Evolutionary conservation across 495 filamentous ascomycete species (phyloP).

Genomic region (Xylona heveae): DNA sequence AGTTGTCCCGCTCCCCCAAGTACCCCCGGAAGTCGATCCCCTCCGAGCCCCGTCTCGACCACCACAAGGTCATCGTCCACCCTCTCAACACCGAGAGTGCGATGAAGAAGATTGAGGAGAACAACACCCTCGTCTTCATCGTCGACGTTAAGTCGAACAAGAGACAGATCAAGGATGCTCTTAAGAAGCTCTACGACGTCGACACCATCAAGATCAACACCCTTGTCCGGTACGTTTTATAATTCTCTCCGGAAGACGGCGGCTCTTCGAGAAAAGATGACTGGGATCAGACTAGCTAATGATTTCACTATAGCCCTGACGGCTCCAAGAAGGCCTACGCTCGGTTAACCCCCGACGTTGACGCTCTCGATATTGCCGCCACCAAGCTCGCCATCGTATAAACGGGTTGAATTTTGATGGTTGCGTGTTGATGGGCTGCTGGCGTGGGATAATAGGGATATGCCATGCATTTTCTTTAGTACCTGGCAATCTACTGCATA

Average conservation of each 20-base stretch:
- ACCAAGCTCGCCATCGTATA: conserved; percentile 98
- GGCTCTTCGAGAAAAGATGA: background rate
- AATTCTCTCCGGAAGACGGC: background rate
- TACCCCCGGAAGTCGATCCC: conserved; percentile 92
- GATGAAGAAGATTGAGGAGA: conserved; percentile 99
- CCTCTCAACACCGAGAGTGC: conserved; percentile 93
- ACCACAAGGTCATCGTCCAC: conserved; percentile 60
- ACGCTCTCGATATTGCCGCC: conserved; percentile 96
- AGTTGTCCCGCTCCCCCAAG: conserved; percentile 76
- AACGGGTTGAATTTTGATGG: conserved; percentile 8
- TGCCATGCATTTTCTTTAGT: too few species aligned
- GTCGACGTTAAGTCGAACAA: conserved; percentile 98
- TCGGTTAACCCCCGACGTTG: conserved; percentile 83
- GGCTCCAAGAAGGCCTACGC: conserved; percentile 97
- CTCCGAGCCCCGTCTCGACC: conserved; percentile 75
- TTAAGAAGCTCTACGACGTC: conserved; percentile 99
- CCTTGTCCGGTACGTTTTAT: conserved; percentile 58
- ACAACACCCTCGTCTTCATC: conserved; percentile 98
- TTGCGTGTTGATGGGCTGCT: background rate
- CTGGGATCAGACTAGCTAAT: conserved; percentile 4
- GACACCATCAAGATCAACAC: conserved; percentile 98
- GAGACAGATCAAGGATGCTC: conserved; percentile 92
- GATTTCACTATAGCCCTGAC: conserved; percentile 46
- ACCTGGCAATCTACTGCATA: too few species aligned
- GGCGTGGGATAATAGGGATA: too few species aligned